Evolutionary conservation across 2,329 filamentous ascomycete genomes (phyloP).

Genomic region (Grosmannia clavigera): DNA sequence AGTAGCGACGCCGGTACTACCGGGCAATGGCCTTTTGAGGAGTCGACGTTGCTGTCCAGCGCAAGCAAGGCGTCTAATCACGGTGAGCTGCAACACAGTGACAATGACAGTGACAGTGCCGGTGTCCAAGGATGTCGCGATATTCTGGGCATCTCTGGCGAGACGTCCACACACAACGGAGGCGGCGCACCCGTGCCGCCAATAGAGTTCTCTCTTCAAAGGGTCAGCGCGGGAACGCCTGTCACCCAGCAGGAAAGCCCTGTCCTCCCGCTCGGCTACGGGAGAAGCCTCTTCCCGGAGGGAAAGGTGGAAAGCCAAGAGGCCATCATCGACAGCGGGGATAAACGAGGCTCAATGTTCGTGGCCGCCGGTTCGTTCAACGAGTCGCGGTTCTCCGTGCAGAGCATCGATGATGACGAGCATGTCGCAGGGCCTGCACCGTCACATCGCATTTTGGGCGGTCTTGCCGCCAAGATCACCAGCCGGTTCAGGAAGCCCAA

Average conservation of each 20-base stretch:
- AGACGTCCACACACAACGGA: neutral
- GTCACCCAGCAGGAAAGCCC: neutral
- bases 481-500: neutral
- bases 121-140: neutral
- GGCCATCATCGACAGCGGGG: constrained; percentile 5
- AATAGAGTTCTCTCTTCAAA: neutral
- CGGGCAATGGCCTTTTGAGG: constrained; percentile 11
- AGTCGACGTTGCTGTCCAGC: constrained; percentile 10
- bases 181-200: neutral
- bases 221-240: neutral
- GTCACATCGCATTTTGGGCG: neutral
- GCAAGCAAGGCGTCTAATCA: neutral
- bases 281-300: neutral
- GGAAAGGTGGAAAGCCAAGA: constrained; percentile 6
- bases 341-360: neutral
- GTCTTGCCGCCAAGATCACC: neutral
- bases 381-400: neutral
- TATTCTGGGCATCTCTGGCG: neutral
- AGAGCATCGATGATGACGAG: neutral
- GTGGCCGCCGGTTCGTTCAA: neutral
- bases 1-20: neutral
- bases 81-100: neutral
- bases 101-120: neutral
- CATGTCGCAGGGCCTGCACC: neutral
- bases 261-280: neutral